Conservation (phyloP, 805 yeast species). For the Clavispora fructus region DNA sequence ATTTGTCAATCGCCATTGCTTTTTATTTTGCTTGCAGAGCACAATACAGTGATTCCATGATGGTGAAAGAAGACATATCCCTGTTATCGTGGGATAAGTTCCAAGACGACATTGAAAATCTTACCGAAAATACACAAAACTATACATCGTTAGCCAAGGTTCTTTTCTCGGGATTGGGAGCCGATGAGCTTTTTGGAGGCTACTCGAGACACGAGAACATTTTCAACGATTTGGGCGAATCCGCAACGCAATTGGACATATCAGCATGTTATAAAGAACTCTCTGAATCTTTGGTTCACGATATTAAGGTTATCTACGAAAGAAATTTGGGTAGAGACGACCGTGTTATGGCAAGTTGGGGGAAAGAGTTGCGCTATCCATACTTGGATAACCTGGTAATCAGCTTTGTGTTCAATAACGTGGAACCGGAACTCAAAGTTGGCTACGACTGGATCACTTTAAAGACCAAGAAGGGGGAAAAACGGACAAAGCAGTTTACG, state of each 20-base stretch:
- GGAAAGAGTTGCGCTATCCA: constrained; percentile 87
- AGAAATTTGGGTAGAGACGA: constrained; percentile 91
- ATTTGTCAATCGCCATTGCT: constrained; percentile 89
- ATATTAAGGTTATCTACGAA: constrained; percentile 66
- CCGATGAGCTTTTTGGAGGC: constrained; percentile 96
- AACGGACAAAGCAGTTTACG: constrained; percentile 22
- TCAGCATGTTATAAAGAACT: constrained; percentile 34
- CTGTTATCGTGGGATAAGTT: not conserved
- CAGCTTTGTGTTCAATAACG: constrained; percentile 35
- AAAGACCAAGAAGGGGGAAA: constrained; percentile 20
- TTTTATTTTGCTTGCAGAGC: constrained; percentile 82
- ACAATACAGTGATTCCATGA: constrained; percentile 1
- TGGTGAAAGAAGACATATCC: not conserved
- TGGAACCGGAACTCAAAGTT: constrained; percentile 47
- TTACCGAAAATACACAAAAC: not conserved
- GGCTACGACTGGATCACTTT: constrained; percentile 24
- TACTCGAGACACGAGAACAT: constrained; percentile 75
- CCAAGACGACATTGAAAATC: not conserved
- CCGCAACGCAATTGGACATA: constrained; percentile 2
- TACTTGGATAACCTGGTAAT: constrained; percentile 66
- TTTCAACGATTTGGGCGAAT: constrained; percentile 21
- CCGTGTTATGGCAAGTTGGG: constrained; percentile 79
- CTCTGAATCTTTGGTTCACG: constrained; percentile 56
- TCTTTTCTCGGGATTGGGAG: constrained; percentile 88
- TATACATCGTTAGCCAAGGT: constrained; percentile 61